phyloP scores from a whole-genome alignment of 1,139 yeast genomes.

The Spathaspora sp. region DNA sequence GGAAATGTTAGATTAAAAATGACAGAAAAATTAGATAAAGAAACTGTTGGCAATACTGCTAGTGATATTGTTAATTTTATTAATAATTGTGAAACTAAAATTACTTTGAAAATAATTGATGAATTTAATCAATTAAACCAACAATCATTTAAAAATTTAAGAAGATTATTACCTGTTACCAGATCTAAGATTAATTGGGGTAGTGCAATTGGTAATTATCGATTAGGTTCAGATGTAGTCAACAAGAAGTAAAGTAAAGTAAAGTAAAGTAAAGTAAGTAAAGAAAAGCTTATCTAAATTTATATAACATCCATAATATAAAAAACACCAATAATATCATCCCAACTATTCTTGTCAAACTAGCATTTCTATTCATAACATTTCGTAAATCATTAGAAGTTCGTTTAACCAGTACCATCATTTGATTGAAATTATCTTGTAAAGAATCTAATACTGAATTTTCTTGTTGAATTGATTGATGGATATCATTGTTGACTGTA shows the following conservation, averaged over 20 bases:
- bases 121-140: conserved; percentile 77
- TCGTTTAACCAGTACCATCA: conserved; percentile 60
- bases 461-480: conserved; percentile 43
- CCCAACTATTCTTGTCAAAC: conserved; percentile 41
- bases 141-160: conserved; percentile 72
- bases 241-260: conserved; percentile 27
- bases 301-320: conserved; percentile 65
- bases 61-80: conserved; percentile 51
- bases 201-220: conserved; percentile 84
- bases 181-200: conserved; percentile 95
- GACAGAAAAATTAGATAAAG: conserved; percentile 35
- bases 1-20: conserved; percentile 86
- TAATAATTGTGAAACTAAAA: conserved; percentile 55
- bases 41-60: conserved; percentile 16
- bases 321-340: conserved; percentile 59
- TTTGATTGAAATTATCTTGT: conserved; percentile 57
- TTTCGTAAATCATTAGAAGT: conserved; percentile 66
- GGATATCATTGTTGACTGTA: conserved; percentile 45
- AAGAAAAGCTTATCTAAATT: conserved; percentile 39
- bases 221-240: conserved; percentile 84
- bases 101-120: conserved; percentile 60
- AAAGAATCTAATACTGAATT: conserved; percentile 54
- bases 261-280: too few species aligned
- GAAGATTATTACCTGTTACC: conserved; percentile 91
- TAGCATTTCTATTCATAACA: conserved; percentile 46